phyloP scores from a whole-genome alignment of 1,139 yeast genomes.

The Citeromyces hawaiiensis region DNA sequence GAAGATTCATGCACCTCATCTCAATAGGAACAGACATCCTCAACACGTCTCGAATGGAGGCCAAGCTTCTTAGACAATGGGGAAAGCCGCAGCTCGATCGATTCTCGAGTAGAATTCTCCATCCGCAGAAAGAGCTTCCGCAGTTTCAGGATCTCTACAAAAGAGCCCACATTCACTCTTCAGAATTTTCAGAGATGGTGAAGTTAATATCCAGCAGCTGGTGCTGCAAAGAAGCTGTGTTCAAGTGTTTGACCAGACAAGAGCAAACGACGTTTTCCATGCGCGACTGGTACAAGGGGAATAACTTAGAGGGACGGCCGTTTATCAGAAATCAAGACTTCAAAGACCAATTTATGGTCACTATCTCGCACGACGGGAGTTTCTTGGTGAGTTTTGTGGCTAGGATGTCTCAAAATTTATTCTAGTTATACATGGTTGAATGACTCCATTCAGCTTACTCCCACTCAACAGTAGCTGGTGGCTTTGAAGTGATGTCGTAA shows the following conservation, averaged over 20 bases:
- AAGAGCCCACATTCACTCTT: constrained; percentile 7
- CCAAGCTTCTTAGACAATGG: constrained; percentile 23
- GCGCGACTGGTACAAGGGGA: constrained; percentile 44
- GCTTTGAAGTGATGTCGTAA: constrained; percentile 96
- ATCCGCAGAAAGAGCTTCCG: constrained; percentile 32
- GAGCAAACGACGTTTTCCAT: constrained; percentile 43
- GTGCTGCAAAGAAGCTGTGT: constrained; percentile 71
- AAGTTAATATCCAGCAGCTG: constrained; percentile 36
- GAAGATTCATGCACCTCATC: constrained; percentile 11
- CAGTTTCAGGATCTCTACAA: constrained; percentile 14
- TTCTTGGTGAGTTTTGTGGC: constrained; percentile 31
- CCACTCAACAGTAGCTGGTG: constrained; percentile 99
- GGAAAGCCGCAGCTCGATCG: constrained; percentile 19
- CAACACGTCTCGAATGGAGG: constrained; percentile 31
- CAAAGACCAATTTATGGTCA: constrained; percentile 36
- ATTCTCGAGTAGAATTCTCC: constrained; percentile 35
- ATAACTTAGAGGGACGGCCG: constrained; percentile 24
- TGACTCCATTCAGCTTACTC: constrained; percentile 31
- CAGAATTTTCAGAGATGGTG: constrained; percentile 14
- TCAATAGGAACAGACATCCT: constrained; percentile 61
- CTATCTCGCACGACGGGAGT: constrained; percentile 59
- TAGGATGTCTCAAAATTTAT: constrained; percentile 1
- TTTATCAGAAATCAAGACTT: constrained; percentile 21
- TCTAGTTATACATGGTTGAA: neutral
- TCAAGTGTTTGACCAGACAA: constrained; percentile 36